Base-by-base conservation (phyloP, 441 rosid species). In the Populus hybrid region DNA sequence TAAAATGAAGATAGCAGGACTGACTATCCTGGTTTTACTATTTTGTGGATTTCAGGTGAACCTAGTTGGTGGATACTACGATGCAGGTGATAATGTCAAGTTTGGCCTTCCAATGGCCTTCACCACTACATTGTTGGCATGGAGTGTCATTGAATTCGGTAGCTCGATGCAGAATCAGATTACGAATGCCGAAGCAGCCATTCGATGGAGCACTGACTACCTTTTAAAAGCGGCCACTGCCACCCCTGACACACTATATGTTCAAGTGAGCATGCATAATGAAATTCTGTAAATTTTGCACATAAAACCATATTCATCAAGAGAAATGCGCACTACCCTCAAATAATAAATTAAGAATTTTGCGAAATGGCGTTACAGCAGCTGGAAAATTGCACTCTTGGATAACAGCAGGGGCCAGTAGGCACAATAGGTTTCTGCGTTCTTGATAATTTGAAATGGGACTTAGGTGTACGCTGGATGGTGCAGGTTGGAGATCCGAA, bases 71-170 rank as follows among this genome's bases (percentile, higher is more conserved):
- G 94, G 94, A 36, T 91, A 89, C 77, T 89, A 91, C 79, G 92
- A 90, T 80, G 94, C 94, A 2, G 94, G 94, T 35, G 92, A 91
- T 74, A 91, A 91, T 71, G 85, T 91, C 33, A 91, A 91, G 81
- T 91, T 91, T 76, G 94, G 94, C 2, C 86, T 89, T 38, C 94
- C 94, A 12, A 86, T 91, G 93, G 94, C 94, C 66, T 91, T 88
- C 80, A 89, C 94, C 6, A 87, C 90, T 26, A 91, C 94, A 16
- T 50, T 91, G 82, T 77, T 91, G 82, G 81, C 92, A 2, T 91
- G 94, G 94, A 87, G 92, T 72, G 92, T 89, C 72, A 86, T 90
- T 76, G 94, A 90, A 84, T 90, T 90, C 28, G 92, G 90, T 0
- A 70, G 72, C 75, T 89, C 89, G 1, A 90, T 90, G 94, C 77